Conservation (phyloP, 2,329 filamentous ascomycete species). For the Anisogramma anomala region DNA sequence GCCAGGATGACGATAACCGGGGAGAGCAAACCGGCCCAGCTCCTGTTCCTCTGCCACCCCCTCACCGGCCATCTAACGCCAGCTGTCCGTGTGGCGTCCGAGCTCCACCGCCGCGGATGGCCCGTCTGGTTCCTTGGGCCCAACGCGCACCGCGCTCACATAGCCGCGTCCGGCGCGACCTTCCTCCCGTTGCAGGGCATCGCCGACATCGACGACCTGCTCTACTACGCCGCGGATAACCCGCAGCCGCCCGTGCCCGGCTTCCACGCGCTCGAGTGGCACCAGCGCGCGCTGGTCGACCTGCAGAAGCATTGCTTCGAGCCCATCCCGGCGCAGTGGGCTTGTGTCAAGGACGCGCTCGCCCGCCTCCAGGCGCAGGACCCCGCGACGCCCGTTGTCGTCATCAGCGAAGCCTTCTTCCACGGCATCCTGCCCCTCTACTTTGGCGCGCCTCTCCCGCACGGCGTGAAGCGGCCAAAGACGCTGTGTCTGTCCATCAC, state of each 20-base stretch:
- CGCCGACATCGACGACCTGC: constrained; percentile 25
- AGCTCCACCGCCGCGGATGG: constrained; percentile 22
- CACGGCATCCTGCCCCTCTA: constrained; percentile 26
- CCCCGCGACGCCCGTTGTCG: constrained; percentile 17
- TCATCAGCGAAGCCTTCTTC: constrained; percentile 27
- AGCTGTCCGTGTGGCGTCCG: constrained; percentile 24
- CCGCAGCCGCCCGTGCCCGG: constrained; percentile 16
- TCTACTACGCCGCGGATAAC: constrained; percentile 19
- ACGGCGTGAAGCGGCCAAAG: constrained; percentile 15
- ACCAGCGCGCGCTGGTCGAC: constrained; percentile 24
- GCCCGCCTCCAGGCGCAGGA: constrained; percentile 15
- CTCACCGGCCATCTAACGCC: constrained; percentile 28
- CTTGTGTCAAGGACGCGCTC: constrained; percentile 21
- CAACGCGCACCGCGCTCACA: constrained; percentile 24
- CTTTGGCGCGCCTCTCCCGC: constrained; percentile 20
- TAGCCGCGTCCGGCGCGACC: constrained; percentile 22
- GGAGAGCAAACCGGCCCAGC: constrained; percentile 6
- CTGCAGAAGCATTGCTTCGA: constrained; percentile 22
- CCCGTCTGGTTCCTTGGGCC: constrained; percentile 26
- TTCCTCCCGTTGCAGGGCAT: constrained; percentile 24
- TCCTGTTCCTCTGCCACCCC: constrained; percentile 26
- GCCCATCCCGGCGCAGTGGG: constrained; percentile 25
- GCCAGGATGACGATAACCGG: background rate
- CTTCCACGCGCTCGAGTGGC: constrained; percentile 19
- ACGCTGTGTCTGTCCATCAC: constrained; percentile 27